phyloP scores from a whole-genome alignment of 2,329 filamentous ascomycete species.

The Samsoniella hepiali region DNA sequence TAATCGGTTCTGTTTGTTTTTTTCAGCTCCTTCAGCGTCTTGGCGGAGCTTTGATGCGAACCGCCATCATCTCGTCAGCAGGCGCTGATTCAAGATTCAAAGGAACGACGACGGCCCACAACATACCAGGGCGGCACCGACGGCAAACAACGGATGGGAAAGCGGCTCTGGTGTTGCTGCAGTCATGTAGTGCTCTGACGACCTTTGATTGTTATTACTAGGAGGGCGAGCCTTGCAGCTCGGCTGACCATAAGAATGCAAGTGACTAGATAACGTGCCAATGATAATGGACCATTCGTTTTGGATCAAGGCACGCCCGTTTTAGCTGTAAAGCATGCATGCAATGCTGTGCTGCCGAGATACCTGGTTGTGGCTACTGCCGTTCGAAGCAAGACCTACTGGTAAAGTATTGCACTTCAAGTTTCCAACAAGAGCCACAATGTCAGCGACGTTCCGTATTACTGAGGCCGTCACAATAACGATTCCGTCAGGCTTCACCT shows the following conservation, averaged over 20 bases:
- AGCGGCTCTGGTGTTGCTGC: conserved; percentile 2
- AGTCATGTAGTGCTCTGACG: background rate
- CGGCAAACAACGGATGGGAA: conserved; percentile 5
- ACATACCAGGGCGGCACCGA: background rate
- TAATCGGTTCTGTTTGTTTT: background rate
- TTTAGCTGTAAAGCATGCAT: background rate
- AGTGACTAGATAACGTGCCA: conserved; percentile 7
- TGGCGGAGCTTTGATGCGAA: background rate
- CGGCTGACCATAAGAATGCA: conserved; percentile 13
- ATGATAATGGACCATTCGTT: background rate
- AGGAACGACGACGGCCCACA: background rate
- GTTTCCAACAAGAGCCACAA: background rate
- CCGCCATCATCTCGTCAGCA: background rate
- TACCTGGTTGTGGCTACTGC: background rate
- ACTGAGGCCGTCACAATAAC: background rate
- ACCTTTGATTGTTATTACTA: background rate
- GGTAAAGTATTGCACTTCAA: background rate
- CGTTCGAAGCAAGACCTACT: background rate
- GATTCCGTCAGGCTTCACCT: background rate
- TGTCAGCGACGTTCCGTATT: background rate
- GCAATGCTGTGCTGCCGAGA: background rate
- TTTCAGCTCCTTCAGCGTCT: background rate
- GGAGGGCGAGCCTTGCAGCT: background rate
- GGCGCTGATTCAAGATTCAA: background rate
- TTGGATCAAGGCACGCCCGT: background rate